These are phyloP conservation scores for Sclerospora graminicola DNA, from an alignment of 352 stramenopile genomes.

Conservation along the genomic window DNA sequence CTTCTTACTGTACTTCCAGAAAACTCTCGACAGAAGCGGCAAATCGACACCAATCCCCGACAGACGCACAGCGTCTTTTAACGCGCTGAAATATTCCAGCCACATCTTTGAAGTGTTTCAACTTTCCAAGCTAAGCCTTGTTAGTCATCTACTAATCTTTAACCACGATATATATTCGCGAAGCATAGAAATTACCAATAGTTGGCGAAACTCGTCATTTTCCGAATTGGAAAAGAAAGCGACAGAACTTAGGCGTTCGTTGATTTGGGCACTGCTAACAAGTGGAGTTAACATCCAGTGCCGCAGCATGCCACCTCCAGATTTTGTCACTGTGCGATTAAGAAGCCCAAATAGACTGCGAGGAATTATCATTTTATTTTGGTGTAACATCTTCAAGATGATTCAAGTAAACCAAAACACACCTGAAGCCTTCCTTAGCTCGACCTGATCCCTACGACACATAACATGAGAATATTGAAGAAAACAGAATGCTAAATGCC, in stretches of 20 bases:
- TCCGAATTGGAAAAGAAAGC: slow-evolving; percentile 42
- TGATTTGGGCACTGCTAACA: slow-evolving; percentile 31
- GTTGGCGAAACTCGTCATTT: slow-evolving; percentile 47
- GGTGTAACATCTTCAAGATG: background rate
- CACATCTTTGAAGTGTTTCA: slow-evolving; percentile 61
- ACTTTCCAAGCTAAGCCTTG: slow-evolving; percentile 30
- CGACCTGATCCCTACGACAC: slow-evolving; percentile 40
- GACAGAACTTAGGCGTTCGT: slow-evolving; percentile 43
- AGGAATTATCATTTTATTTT: background rate
- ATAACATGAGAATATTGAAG: background rate
- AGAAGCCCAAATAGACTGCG: slow-evolving; percentile 64
- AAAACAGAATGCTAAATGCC: background rate
- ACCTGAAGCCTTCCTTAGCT: slow-evolving; percentile 83
- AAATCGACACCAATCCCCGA: slow-evolving; percentile 58
- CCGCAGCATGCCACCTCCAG: slow-evolving; percentile 42
- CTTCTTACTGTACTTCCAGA: slow-evolving; percentile 43
- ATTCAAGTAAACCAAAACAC: background rate
- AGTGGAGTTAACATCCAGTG: slow-evolving; percentile 77
- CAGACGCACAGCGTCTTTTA: slow-evolving; percentile 48
- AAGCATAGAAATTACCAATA: slow-evolving; percentile 42
- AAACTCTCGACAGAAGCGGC: slow-evolving; percentile 50
- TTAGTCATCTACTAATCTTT: slow-evolving; percentile 1
- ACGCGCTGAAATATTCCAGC: slow-evolving; percentile 50
- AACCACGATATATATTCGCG: no score
- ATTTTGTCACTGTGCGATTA: slow-evolving; percentile 72